Base-by-base conservation (phyloP, 345 rosid genomes). In the Eucalyptus tenuipes region DNA sequence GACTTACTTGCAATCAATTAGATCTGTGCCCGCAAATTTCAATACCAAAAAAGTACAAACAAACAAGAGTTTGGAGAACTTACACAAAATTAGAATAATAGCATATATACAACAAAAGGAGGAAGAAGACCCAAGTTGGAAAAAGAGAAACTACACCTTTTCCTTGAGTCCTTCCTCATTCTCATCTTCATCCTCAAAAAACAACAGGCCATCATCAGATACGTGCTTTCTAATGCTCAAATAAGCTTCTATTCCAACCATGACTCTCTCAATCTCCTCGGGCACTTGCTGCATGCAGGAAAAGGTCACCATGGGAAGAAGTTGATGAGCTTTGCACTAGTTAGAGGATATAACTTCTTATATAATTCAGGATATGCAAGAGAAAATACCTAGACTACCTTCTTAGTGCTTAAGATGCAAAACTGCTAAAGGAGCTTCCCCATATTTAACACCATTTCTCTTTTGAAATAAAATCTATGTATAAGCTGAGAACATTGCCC, bases 181-280 rank as follows among this genome's bases (percentile, higher is more conserved):
- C 57, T 93, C 97, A 79, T 92, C 94, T 80, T 93, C 96, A 27
- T 94, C 94, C 91, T 93, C 95, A 59, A 98, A 96, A 93, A 94
- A 93, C 57, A 93, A 94, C 85, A 97, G 89, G 44, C 98, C 96
- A 86, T 91, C 91, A 37, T 97, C 95, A 44, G 96, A 92, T 87
- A 93, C 93, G 89, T 93, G 95, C 92, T 92, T 95, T 86, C 99
- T 93, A 85, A 98, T 97, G 95, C 99, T 98, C 94, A 98, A 89
- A 91, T 98, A 98, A 85, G 99, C 99, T 94, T 97, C 94, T 88
- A 95, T 89, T 85, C 99, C 99, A 91, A 88, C 97, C 97, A 98
- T 90, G 86, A 98, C 96, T 86, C 99, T 94, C 88, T 97, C 99
- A 90, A 97, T 94, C 93, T 97, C 99, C 87, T 98, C 99, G 7